Conservation (phyloP, 2,329 filamentous ascomycete genomes). For the Fusarium stilboides region DNA sequence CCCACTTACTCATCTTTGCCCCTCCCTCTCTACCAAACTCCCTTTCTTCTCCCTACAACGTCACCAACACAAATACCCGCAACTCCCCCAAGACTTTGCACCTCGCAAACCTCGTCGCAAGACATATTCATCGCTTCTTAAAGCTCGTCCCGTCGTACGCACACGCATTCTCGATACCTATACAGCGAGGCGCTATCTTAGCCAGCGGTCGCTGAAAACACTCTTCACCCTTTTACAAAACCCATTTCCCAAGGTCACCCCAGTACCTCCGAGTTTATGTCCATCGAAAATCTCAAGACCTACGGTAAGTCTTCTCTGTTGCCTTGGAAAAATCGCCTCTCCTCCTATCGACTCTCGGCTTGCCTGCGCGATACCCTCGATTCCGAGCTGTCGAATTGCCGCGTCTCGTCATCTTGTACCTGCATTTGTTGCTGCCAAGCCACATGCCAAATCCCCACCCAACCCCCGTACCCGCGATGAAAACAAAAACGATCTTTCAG, state of each 20-base stretch:
- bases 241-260: conserved; percentile 70
- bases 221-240: conserved; percentile 58
- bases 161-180: conserved; percentile 26
- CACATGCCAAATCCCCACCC: conserved; percentile 38
- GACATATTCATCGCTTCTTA: conserved; percentile 17
- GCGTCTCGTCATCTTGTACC: conserved; percentile 40
- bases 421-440: conserved; percentile 45
- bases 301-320: conserved; percentile 76
- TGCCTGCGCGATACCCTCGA: neutral
- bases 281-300: conserved; percentile 98
- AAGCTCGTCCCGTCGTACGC: conserved; percentile 3
- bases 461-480: conserved; percentile 19
- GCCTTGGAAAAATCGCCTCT: too few relatives aligned
- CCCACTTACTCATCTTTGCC: conserved; percentile 47
- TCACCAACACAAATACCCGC: conserved; percentile 47
- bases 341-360: too few relatives aligned
- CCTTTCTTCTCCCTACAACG: conserved; percentile 43
- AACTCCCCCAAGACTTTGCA: conserved; percentile 37
- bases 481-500: neutral
- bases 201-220: conserved; percentile 67
- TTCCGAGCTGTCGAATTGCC: neutral
- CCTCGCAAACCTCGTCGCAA: conserved; percentile 42
- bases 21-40: conserved; percentile 38
- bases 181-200: conserved; percentile 63
- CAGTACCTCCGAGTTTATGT: conserved; percentile 90